Percentiles rank a stretch among this genome's conserved stretches.
phyloP scores from a whole-genome alignment of 768 basidiomycete genomes.

The Boletellus emodensis region DNA sequence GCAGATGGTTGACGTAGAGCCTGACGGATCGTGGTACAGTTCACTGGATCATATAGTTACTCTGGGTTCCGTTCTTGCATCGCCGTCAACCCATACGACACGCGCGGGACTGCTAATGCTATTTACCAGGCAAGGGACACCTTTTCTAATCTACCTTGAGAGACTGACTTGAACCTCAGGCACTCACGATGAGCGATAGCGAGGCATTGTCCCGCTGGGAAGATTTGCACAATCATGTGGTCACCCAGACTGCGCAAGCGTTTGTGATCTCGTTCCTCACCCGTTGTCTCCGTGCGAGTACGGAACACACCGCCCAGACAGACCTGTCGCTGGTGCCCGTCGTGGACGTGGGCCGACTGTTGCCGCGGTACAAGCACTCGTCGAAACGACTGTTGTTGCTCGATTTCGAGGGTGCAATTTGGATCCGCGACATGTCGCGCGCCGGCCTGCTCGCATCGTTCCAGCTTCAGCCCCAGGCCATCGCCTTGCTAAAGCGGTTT shows the following conservation, averaged over 20 bases:
- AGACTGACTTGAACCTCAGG: constrained; percentile 30
- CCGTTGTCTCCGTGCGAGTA: constrained; percentile 66
- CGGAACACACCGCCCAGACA: constrained; percentile 49
- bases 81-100: constrained; percentile 83
- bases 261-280: constrained; percentile 79
- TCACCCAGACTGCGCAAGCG: constrained; percentile 80
- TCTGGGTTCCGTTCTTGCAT: constrained; percentile 86
- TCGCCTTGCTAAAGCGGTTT: constrained; percentile 54
- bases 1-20: neutral
- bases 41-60: constrained; percentile 83
- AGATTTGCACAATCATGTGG: constrained; percentile 83
- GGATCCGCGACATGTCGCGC: constrained; percentile 55
- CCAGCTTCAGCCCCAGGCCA: constrained; percentile 34
- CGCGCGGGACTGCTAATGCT: constrained; percentile 76
- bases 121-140: constrained; percentile 45
- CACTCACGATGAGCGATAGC: constrained; percentile 71
- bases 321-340: constrained; percentile 34
- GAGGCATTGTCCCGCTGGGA: constrained; percentile 77
- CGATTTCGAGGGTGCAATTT: constrained; percentile 80
- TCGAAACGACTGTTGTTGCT: constrained; percentile 62
- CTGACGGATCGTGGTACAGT: constrained; percentile 37
- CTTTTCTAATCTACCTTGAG: neutral
- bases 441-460: constrained; percentile 41
- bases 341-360: constrained; percentile 46
- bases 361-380: constrained; percentile 66